phyloP scores from a whole-genome alignment of 106 monocot species.

The Vanilla planifolia region DNA sequence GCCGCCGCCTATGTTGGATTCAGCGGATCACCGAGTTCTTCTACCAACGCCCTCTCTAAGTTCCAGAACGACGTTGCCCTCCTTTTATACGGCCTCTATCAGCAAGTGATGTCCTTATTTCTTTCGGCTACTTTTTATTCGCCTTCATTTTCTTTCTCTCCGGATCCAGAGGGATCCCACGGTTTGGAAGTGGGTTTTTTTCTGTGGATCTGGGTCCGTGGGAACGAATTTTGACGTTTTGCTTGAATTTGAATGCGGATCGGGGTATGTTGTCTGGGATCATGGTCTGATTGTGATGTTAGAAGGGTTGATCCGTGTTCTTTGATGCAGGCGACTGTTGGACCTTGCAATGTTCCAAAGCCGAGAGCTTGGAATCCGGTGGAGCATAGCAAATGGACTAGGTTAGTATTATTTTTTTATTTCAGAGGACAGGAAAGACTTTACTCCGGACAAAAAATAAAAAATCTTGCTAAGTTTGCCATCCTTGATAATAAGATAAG shows the following conservation, averaged over 20 bases:
- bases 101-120: conserved; percentile 21
- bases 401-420: conserved; percentile 37
- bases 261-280: not conserved
- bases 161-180: not conserved
- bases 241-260: conserved; percentile 9
- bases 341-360: conserved; percentile 65
- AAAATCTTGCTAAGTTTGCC: not conserved
- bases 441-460: not conserved
- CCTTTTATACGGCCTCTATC: conserved; percentile 41
- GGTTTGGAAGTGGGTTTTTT: not conserved
- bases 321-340: conserved; percentile 71
- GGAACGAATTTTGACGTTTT: not conserved
- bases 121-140: not conserved
- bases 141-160: not conserved
- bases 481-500: not conserved
- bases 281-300: not conserved
- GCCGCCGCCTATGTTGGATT: conserved; percentile 54
- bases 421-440: not conserved
- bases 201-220: not conserved
- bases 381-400: conserved; percentile 89
- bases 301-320: conserved; percentile 9
- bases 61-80: conserved; percentile 47
- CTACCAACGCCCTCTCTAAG: conserved; percentile 16
- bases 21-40: conserved; percentile 9
- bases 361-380: conserved; percentile 83